Evolutionary conservation across 108 stramenopile genomes (phyloP), one percentile per base, ranked within the genome.

Genomic region (Nitzschia inconspicua): DNA sequence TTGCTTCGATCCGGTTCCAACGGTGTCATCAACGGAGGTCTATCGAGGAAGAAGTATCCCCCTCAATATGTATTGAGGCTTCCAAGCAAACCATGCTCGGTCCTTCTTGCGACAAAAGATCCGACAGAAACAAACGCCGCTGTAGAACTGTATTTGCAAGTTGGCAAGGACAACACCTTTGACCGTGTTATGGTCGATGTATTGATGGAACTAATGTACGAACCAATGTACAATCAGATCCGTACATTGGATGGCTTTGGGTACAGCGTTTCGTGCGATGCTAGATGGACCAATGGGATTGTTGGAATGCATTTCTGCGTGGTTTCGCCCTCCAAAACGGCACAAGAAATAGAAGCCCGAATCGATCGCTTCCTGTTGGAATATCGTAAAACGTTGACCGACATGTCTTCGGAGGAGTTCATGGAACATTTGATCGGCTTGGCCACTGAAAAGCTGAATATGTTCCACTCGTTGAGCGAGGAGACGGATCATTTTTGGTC

Each of bases 71-170:
- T 93, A 5, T 3, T 70, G 11, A 71, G 75, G 35, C 26, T 82
- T 1, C 84, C 80, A 16, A 24, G 56, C 0, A 66, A 43, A 27
- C 26, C 41, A 6, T 29, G 13, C 18, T 44, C 51, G 16, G 35
- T 61, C n/a, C 41, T 36, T 5, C 55, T 52, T 22, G 44, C 56
- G 16, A 32, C 80, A 52, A 78, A 80, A 24, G 83, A 93, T 71
- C 68, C 80, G 0, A 66, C 50, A 20, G 86, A 88, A 54, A 63
- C 82, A 11, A 93, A 88, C 72, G 76, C 85, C 14, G 78, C 84
- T 29, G 85, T 93, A 7, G 92, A 93, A 52, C 65, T 90, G 5
- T 93, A 93, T 64, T 75, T 88, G 42, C 92, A 93, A 49, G 69
- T 89, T 32, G 85, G 80, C 28, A 82, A 84, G 60, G 91, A 93